Base-by-base conservation (phyloP, 2,329 filamentous ascomycete genomes). In the Talaromyces sp. region DNA sequence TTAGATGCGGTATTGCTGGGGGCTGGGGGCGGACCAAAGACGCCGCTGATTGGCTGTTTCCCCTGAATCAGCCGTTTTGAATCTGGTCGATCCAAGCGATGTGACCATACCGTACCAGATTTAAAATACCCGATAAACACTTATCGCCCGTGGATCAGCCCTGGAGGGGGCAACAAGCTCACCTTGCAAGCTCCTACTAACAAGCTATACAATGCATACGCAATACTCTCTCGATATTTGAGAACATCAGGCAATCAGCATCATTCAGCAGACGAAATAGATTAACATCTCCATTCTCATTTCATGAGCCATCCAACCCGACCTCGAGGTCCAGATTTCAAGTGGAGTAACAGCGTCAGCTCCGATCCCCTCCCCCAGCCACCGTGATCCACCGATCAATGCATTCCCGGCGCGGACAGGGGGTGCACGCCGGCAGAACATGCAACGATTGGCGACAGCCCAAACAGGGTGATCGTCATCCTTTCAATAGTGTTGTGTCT, bases 281-380 rank as follows among this genome's bases (percentile, higher is more conserved):
- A 46, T 46, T 46, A n/a, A 11, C 13, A 24, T 46, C 32, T 54
- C 47, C 44, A 45, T 50, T 44, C 33, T 46, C 19, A 35, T 50
- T 33, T 52, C 20, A 27, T 10, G 14, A 46, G 24, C 35, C 41
- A 33, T 45, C 55, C 49, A 55, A 43, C 49, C 45, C 45, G 43
- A 48, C 20, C 32, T 30, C 54, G 48, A 45, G 54, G 52, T 50
- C 32, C 16, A 43, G 36, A 53, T 39, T 27, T 45, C 27, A 30
- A 33, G 57, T 62, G 57, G 59, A 60, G 52, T 47, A 29, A 40
- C 47, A 58, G 52, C 53, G 45, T 57, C 56, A 61, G 55, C 61
- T 59, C 48, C 17, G 44, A 57, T 55, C 56, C 51, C 35, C 36
- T 55, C 48, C 60, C 45, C 61, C 61, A 64, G 61, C 61, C 61